Evolutionary conservation across 148 eudicot genomes (phyloP), one percentile per base, ranked within the genome.

Genomic region (Spergularia marina): DNA sequence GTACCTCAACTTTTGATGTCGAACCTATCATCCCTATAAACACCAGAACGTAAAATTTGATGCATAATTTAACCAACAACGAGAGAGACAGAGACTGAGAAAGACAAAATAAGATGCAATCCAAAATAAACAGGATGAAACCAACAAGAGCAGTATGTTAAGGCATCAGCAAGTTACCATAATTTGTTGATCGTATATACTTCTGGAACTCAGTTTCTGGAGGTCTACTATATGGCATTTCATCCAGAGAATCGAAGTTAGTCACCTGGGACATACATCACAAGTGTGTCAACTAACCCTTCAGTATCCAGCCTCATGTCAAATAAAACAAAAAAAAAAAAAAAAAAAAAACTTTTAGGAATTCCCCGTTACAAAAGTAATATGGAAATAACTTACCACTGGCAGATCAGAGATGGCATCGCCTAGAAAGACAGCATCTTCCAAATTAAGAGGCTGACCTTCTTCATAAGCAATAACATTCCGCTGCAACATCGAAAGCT

Each of bases 391-490:
- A 62, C 77, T 68, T 79, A 93, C 98, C 63, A 85, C 75, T 47
- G 96, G 98, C 56, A 95, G 97, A 79, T 95, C 97, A 68, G 98
- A 95, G 62, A 95, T 84, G 61, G 98, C 93, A 82, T 89, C 97
- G 60, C 83, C 85, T 16, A 95, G 91, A 65, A 95, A 54, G 18
- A 86, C 78, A 77, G 92, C 90, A 68, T 85, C 83, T 84, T 92
- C 92, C 74, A 92, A 86, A 52, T 87, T 77, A 72, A 85, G 90
- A 64, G 81, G 84, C 85, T 89, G 92, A 58, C 91, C 97, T 82
- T 92, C 96, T 52, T 90, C 90, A 78, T 89, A 94, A 76, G 90
- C 98, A 40, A 94, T 97, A 73, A 91, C 86, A 77, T 94, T 90
- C 49, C 89, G 82, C 98, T 92, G 91, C 79, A 87, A 68, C 73